Base-by-base conservation (phyloP, 805 yeast species). In the Metschnikowia sp. region DNA sequence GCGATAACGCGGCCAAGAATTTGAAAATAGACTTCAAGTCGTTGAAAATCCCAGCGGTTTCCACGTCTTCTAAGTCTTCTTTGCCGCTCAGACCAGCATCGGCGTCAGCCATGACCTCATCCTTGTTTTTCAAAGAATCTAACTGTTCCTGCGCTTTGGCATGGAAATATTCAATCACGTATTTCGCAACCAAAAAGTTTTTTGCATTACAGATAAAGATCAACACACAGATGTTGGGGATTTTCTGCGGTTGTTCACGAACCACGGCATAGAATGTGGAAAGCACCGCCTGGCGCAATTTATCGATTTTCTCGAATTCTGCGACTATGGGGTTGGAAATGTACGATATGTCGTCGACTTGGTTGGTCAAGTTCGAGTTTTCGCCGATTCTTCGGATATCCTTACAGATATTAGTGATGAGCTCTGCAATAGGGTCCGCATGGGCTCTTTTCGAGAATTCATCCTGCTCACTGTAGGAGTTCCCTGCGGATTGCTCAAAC, bases 161-260 rank as follows among this genome's bases (percentile, higher is more conserved):
- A 54, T 85, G 90, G 53, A 88, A 75, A 65, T 69, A 85, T 53
- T 85, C 90, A 22, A 88, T 65, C 10, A 88, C 78, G 42, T 79
- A 78, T 54, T 81, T 79, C 42, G 95, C 92, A 37, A 88, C 82
- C 34, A 78, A 70, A 32, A 79, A 76, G 63, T 81, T 82, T 49
- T 77, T 76, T 22, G 85, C 72, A 66, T 86, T 84, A 40, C 88
- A 82, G 19, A 83, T 70, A 58, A 84, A 76, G 5, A 90, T 68
- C 54, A 89, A 72, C 8, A 83, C 81, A 28, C 89, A 78, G 48
- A 92, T 65, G n/a, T 83, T 78, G 11, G 84, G 81, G 49, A 85
- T 78, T 63, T 91, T 94, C 53, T 91, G 96, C 0, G 99, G 98
- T 65, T 92, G 97, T 65, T 94, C 98, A 29, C 79, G 67, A 10